phyloP scores from a whole-genome alignment of 345 rosid genomes.

The Ceriops tagal region DNA sequence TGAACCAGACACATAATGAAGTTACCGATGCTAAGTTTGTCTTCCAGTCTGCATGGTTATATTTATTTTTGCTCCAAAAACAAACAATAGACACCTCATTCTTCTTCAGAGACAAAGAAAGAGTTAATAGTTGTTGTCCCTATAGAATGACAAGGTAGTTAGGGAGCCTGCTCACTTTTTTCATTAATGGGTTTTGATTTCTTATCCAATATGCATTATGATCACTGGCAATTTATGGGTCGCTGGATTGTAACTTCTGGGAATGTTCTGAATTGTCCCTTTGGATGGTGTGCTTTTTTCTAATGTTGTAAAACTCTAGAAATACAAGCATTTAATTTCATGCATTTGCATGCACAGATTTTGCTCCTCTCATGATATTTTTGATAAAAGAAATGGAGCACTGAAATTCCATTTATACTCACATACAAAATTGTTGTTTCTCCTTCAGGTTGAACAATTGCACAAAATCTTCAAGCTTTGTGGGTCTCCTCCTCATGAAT shows the following conservation, averaged over 20 bases:
- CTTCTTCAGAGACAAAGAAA: too few species aligned
- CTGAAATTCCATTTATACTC: neutral
- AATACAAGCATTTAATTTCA: neutral
- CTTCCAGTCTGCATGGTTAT: neutral
- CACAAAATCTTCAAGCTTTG: slow-evolving; percentile 98
- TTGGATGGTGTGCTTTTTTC: neutral
- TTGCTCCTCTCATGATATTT: neutral
- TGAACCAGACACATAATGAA: too few species aligned
- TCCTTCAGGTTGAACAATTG: slow-evolving; percentile 79
- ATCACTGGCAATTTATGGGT: neutral
- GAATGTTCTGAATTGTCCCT: too few species aligned
- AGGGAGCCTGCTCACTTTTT: neutral
- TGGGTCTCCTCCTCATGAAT: slow-evolving; percentile 95
- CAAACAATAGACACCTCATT: neutral
- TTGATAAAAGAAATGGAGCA: neutral
- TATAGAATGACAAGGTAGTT: neutral
- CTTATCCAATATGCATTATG: neutral
- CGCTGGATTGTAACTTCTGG: too few species aligned
- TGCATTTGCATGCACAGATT: neutral
- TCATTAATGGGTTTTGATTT: neutral
- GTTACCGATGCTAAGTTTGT: neutral
- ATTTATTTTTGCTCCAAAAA: neutral
- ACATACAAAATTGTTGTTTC: slow-evolving; percentile 11
- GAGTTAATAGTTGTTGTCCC: neutral
- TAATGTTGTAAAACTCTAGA: neutral